Base-by-base conservation (phyloP, 75 land plant species). In the Cryptomeria japonica region DNA sequence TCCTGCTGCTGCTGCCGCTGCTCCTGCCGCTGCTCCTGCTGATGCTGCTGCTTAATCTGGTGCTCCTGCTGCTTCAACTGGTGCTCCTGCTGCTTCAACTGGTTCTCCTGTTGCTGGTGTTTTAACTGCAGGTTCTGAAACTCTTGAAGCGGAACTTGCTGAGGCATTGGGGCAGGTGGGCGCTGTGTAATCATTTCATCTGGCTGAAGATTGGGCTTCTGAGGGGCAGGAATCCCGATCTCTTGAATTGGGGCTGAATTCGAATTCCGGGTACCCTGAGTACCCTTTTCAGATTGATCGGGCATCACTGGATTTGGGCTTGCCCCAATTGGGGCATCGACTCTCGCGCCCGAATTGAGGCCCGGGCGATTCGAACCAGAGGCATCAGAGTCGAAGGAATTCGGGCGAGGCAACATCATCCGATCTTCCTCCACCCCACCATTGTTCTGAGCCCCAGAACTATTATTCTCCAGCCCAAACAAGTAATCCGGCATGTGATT, bases 381-480 rank as follows among this genome's bases (percentile, higher is more conserved):
- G 22, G 1, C 34, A 53, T 5, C 73, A 85, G 41, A 49, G 64
- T 49, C 84, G 83, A 64, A 7, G 2, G 70, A 64, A 28, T 6
- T 28, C 70, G 80, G 32, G 75, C 86, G 7, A 80, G 76, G 56
- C 47, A 4, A 37, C 0, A 1, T 37, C 0, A 1, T 37, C 75
- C 61, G 37, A 4, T 32, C 34, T 1, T 19, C 44, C 14, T 28
- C 68, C 25, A 19, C 88, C 22, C 64, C 51, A 18, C 88, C 77
- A 88, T 88, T 19, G 84, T 78, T 25, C 49, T 85, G 15, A 61
- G 31, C 34, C 72, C 86, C 76, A 36, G 37, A 72, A 44, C 14
- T n/a, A 1, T 80, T 92, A 64, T 91, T 89, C 68, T 94, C 96
- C 5, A 95, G 72, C 19, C 93, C 95, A 15, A 92, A 95, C 22